These are phyloP conservation scores for Penicillium ucsense DNA, from an alignment of 495 filamentous ascomycete species.

Conservation along the genomic window DNA sequence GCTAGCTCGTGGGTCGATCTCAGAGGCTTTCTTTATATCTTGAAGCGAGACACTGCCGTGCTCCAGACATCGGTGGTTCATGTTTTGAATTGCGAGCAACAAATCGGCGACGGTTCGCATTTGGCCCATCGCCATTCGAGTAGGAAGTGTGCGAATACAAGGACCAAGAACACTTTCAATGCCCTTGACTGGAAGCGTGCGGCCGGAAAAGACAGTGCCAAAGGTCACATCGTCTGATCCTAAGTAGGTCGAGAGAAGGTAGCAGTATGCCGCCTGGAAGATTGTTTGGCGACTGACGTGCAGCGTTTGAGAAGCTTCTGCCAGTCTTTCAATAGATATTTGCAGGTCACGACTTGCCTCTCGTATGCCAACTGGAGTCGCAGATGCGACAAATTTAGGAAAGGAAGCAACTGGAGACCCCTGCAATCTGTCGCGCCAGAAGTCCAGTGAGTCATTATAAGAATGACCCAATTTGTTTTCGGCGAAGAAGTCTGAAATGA, in stretches of 20 bases:
- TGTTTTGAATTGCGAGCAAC: constrained; percentile 46
- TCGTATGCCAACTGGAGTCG: constrained; percentile 4
- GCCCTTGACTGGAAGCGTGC: constrained; percentile 51
- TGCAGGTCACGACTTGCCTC: constrained; percentile 26
- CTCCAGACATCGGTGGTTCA: constrained; percentile 49
- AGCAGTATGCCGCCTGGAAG: constrained; percentile 59
- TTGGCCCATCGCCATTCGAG: constrained; percentile 43
- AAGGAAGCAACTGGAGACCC: constrained; percentile 19
- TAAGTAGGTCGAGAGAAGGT: constrained; percentile 50
- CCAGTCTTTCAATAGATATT: constrained; percentile 17
- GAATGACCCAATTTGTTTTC: constrained; percentile 26
- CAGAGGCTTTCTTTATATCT: constrained; percentile 53
- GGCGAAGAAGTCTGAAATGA: constrained; percentile 24
- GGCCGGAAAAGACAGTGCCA: constrained; percentile 66
- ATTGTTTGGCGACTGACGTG: constrained; percentile 42
- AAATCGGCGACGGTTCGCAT: constrained; percentile 45
- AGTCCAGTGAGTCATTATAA: constrained; percentile 39
- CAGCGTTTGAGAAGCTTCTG: constrained; percentile 18
- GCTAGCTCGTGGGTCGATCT: constrained; percentile 31
- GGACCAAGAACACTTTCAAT: constrained; percentile 68
- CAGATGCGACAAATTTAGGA: constrained; percentile 18
- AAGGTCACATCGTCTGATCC: constrained; percentile 55
- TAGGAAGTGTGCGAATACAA: constrained; percentile 58
- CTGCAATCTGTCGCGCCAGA: constrained; percentile 56
- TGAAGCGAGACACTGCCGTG: constrained; percentile 49